Conservation (phyloP, 441 rosid species). For the Euphorbia corollata region DNA sequence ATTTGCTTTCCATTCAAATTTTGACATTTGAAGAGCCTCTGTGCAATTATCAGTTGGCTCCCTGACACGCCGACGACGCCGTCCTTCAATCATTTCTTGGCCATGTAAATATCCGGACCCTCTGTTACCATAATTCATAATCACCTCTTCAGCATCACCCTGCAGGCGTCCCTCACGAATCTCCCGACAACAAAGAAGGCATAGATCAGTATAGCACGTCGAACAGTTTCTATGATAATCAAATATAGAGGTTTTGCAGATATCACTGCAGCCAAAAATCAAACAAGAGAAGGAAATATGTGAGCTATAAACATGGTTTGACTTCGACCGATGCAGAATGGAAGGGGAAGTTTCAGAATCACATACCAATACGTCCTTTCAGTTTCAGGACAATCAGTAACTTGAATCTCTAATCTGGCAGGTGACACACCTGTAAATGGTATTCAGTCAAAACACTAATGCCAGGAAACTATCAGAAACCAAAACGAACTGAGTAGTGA, state of each 20-base stretch:
- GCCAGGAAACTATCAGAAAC: background rate
- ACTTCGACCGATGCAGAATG: background rate
- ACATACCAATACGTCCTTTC: constrained; percentile 51
- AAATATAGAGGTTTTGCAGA: constrained; percentile 62
- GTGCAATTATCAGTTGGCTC: constrained; percentile 9
- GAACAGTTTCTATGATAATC: constrained; percentile 74
- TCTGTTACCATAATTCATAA: constrained; percentile 27
- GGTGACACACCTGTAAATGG: constrained; percentile 32
- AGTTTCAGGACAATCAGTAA: constrained; percentile 22
- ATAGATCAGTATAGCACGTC: constrained; percentile 56
- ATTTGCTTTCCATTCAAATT: constrained; percentile 48
- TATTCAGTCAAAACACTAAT: background rate
- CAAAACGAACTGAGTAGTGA: background rate
- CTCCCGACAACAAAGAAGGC: constrained; percentile 73
- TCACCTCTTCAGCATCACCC: constrained; percentile 34
- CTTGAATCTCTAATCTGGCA: constrained; percentile 23
- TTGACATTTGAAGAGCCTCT: constrained; percentile 13
- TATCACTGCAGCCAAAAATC: constrained; percentile 39
- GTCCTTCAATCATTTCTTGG: background rate
- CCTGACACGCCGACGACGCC: background rate
- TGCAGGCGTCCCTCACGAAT: constrained; percentile 52
- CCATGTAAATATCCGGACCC: constrained; percentile 57
- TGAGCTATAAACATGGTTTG: background rate
- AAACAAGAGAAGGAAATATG: background rate
- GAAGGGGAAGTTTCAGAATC: background rate